Evolutionary conservation across 805 yeast genomes (phyloP), one percentile per base, ranked within the genome.

Genomic region (Blastobotrys attinorum): DNA sequence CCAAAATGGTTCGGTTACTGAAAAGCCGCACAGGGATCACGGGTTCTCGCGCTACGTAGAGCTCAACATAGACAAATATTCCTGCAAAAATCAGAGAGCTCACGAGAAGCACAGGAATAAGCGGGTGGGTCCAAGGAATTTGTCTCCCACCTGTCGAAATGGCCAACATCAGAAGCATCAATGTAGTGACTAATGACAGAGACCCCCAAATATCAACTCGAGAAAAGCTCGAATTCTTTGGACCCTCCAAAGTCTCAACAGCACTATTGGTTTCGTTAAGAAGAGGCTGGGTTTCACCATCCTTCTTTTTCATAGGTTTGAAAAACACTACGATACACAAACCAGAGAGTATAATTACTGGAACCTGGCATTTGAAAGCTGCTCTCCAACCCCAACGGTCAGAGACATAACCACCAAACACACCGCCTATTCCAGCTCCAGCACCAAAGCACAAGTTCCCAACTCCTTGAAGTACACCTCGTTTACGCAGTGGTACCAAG

Each of bases 391-490:
- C 84, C 35, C 69, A 61, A 35, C 53, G 58, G 6, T 65, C 63
- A 25, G 80, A 71, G 41, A 80, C 62, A 18, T 72, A 49, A 1
- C 88, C 87, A 59, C 75, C 61, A 67, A 72, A 17, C 62, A 44
- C 42, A 1, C 88, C 89, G 13, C 94, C 94, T 38, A 73, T 59
- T 0, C 83, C 80, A 1, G 86, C 80, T 3, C 96, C 96, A 16
- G 78, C 57, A 11, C 88, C 90, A 56, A 74, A 88, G 34, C 77
- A 77, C 16, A 87, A 68, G 59, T 87, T 87, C 29, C 83, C 83
- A 41, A 83, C 59, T 0, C 96, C 96, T 58, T 88, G 96, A 60
- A 76, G 85, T 23, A 84, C 61, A 1, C 94, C 95, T 46, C 96
- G 70, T 34, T 81, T 76, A 44, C 92, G 70, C 48, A 83, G 71